Base-by-base conservation (phyloP, 148 eudicot genomes). In the Rhododendron simsii region DNA sequence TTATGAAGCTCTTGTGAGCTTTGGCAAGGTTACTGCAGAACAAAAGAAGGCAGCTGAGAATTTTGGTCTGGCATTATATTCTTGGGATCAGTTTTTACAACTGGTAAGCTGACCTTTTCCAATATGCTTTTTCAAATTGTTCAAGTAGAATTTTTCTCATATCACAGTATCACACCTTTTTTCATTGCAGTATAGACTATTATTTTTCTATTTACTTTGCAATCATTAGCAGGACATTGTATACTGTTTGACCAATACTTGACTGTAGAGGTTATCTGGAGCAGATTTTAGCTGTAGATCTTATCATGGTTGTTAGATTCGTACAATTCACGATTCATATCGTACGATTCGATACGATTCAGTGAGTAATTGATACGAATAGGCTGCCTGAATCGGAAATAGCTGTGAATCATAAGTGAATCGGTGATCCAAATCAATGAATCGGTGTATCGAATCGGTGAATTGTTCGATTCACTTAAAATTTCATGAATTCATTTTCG, bases 1-100 rank as follows among this genome's bases (percentile, higher is more conserved):
- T n/a, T 81, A 80, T 81, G 65, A 63, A 93, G 96, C 93, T 87
- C 89, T 94, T 67, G 96, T 94, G 90, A 94, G 96, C 88, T 94
- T 94, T 78, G 93, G 93, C 15, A 89, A 89, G 84, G 89, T 92
- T 73, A 83, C 89, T 23, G 57, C 83, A 12, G 90, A 91, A 33
- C 92, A 92, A 83, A 91, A 88, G 86, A 86, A 91, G 82, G 87
- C 33, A 12, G 93, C 93, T 57, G 86, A 90, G 69, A 75, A 55
- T 61, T 88, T 85, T 44, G 89, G 89, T 57, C 55, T 94, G 89
- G 87, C 89, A 39, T 63, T 92, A 23, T 91, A 92, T 88, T 87
- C 94, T 55, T 93, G 96, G 96, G 90, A 91, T 86, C 91, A 91
- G 14, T 94, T 94, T 87, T 84, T 92, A 86, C 89, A 83, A 78